Percentiles rank a stretch among this genome's conserved stretches.
Conservation (phyloP, 306 rosid species). For the Ammopiptanthus mongolicus region DNA sequence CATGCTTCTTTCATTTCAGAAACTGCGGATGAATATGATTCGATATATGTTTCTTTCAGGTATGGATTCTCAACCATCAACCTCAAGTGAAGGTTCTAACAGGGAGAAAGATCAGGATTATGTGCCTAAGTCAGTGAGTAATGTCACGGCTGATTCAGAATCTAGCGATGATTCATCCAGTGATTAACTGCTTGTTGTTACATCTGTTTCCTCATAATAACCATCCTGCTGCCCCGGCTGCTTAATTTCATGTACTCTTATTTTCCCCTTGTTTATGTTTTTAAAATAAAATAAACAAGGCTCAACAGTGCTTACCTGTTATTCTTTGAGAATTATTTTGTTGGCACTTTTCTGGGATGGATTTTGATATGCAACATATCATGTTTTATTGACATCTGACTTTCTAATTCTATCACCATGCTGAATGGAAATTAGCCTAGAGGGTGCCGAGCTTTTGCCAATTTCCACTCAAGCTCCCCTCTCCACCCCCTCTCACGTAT, state of each 20-base stretch:
- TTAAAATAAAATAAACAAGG: not conserved
- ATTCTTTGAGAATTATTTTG: not conserved
- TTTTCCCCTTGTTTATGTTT: not conserved
- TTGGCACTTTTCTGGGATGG: not conserved
- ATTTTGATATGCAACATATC: not conserved
- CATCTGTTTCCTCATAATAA: not conserved
- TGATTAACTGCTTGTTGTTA: not conserved
- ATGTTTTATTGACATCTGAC: not conserved
- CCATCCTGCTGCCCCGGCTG: not conserved
- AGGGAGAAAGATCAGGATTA: not conserved
- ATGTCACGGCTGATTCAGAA: not conserved
- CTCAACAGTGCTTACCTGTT: not conserved
- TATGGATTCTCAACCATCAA: not conserved
- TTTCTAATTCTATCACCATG: too few relatives aligned
- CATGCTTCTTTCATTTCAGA: not conserved
- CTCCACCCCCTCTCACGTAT: too few relatives aligned
- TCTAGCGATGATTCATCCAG: not conserved
- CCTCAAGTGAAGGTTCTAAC: not conserved
- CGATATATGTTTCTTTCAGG: conserved; percentile 6
- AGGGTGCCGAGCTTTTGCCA: too few relatives aligned
- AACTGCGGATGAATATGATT: not conserved
- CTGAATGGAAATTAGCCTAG: too few relatives aligned
- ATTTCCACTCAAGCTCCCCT: too few relatives aligned
- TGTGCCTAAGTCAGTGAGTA: not conserved
- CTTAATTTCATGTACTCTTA: not conserved